Percentiles rank a stretch among this genome's conserved stretches.
Evolutionary conservation across 176 grass and related monocot genomes (phyloP).

Genomic region (Oryza brachyantha): DNA sequence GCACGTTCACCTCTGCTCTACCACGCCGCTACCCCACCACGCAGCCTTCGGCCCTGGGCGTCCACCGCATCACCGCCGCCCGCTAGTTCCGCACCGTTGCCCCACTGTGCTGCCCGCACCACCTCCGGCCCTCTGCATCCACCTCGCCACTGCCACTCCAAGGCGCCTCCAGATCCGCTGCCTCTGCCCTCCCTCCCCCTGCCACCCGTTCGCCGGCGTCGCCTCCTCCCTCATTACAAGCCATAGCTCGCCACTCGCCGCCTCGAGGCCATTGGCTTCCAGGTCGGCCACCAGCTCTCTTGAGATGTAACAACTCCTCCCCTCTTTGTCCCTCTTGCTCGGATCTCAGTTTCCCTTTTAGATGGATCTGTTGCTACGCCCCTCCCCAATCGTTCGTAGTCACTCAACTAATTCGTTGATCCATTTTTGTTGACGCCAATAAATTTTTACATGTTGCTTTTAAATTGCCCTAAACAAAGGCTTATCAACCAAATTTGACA

Average conservation of each 20-base stretch:
- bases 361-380: constrained; percentile 11
- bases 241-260: constrained; percentile 87
- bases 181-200: too few relatives aligned
- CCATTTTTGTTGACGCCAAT: neutral
- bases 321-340: neutral
- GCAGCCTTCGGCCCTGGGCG: too few relatives aligned
- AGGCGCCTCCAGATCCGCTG: too few relatives aligned
- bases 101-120: too few relatives aligned
- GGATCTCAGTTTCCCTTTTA: neutral
- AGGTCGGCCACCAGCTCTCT: constrained; percentile 93
- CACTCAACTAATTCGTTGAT: neutral
- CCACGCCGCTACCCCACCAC: too few relatives aligned
- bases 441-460: neutral
- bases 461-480: neutral
- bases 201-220: too few relatives aligned
- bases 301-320: constrained; percentile 51
- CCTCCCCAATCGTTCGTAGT: neutral
- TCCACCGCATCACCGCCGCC: too few relatives aligned
- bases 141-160: too few relatives aligned
- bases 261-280: constrained; percentile 93
- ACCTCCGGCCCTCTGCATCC: too few relatives aligned
- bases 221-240: too few relatives aligned
- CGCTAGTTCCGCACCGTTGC: too few relatives aligned
- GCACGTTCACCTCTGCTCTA: too few relatives aligned
- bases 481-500: constrained; percentile 8